Conservation (phyloP, 2,329 filamentous ascomycete species). For the Trichoderma sp. region DNA sequence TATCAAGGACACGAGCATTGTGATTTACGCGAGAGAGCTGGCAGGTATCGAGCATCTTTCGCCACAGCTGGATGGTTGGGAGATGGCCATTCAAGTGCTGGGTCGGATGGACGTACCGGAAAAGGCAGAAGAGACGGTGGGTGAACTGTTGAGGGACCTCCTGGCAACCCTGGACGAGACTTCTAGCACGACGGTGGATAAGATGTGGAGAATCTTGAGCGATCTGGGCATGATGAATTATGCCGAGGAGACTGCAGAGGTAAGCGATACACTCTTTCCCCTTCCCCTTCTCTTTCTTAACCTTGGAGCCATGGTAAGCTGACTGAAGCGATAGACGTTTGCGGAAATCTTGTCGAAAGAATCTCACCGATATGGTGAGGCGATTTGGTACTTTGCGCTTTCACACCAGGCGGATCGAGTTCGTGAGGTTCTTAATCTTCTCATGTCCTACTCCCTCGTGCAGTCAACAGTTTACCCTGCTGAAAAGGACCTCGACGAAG, state of each 20-base stretch:
- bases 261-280: constrained; percentile 45
- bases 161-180: constrained; percentile 64
- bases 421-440: constrained; percentile 79
- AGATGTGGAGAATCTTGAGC: constrained; percentile 75
- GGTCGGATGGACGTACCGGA: constrained; percentile 75
- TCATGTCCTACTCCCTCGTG: constrained; percentile 84
- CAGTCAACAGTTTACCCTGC: constrained; percentile 81
- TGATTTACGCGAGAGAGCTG: constrained; percentile 71
- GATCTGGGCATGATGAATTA: constrained; percentile 77
- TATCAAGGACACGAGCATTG: constrained; percentile 77
- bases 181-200: constrained; percentile 73
- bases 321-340: constrained; percentile 63
- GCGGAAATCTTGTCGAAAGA: constrained; percentile 74
- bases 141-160: constrained; percentile 67
- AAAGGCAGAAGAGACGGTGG: constrained; percentile 72
- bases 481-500: constrained; percentile 68
- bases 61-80: constrained; percentile 72
- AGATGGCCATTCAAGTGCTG: constrained; percentile 80
- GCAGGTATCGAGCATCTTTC: constrained; percentile 56
- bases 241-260: constrained; percentile 80
- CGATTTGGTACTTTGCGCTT: constrained; percentile 87
- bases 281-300: background rate
- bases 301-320: background rate
- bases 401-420: constrained; percentile 78
- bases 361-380: constrained; percentile 79